These are phyloP conservation scores for Porphyrellus cyaneotinctus DNA, from an alignment of 768 basidiomycete species.

Conservation along the genomic window DNA sequence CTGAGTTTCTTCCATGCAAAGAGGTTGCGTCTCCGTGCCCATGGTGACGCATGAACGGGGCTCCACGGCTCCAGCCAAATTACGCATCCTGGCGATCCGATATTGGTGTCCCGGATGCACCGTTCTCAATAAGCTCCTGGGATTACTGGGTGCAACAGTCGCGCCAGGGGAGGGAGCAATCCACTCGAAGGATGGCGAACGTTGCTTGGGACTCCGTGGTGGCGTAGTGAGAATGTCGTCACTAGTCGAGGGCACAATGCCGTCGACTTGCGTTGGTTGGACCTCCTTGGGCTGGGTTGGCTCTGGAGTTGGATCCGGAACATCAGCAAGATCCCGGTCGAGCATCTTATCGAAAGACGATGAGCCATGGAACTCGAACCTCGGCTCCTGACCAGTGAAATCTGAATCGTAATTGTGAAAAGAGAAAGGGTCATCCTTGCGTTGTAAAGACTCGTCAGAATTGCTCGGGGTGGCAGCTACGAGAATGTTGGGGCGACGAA, in stretches of 20 bases:
- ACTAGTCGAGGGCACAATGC: background rate
- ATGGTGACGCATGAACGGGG: constrained; percentile 14
- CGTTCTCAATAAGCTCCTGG: constrained; percentile 31
- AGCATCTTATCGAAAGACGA: constrained; percentile 41
- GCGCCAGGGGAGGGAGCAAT: constrained; percentile 13
- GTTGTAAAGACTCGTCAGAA: constrained; percentile 32
- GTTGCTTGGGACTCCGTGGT: constrained; percentile 1
- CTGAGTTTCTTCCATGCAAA: constrained; percentile 18
- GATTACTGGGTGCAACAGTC: constrained; percentile 22
- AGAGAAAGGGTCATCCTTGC: constrained; percentile 7
- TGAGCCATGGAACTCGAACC: constrained; percentile 37
- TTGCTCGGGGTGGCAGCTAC: constrained; percentile 52
- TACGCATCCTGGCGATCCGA: constrained; percentile 26
- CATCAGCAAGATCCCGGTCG: constrained; percentile 29
- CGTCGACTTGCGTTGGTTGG: constrained; percentile 5
- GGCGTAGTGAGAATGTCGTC: background rate
- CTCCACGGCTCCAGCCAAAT: constrained; percentile 18
- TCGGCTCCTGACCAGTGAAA: constrained; percentile 23
- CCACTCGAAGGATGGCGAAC: constrained; percentile 21
- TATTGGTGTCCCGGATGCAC: constrained; percentile 33
- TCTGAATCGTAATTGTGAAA: constrained; percentile 10
- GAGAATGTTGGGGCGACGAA: constrained; percentile 30
- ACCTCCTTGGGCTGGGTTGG: constrained; percentile 9
- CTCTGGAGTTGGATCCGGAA: constrained; percentile 23
- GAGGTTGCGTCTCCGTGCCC: constrained; percentile 16